Base-by-base conservation (phyloP, 768 basidiomycete species). In the Gautieria morchelliformis region DNA sequence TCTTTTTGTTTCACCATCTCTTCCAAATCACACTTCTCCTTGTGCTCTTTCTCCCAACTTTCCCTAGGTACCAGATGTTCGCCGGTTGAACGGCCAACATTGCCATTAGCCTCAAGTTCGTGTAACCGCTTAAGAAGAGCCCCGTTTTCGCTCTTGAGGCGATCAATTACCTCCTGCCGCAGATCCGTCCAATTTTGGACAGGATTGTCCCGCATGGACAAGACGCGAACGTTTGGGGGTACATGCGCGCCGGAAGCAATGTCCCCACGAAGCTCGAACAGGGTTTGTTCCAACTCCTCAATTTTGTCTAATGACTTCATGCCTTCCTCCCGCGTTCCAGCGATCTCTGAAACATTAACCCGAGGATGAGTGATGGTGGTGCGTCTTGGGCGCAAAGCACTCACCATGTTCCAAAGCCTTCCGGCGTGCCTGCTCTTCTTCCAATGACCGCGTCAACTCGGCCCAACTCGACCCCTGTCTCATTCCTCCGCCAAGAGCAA, bases 171-270 rank as follows among this genome's bases (percentile, higher is more conserved):
- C 20, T 78, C 84, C 61, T 84, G 78, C 49, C 93, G 77, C 30
- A 90, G 71, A 46, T 89, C 88, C 14, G 80, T 80, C 81, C 91
- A 90, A 61, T 84, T 75, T 62, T 84, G 78, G n/a, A 88, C 89
- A 0, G 94, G 94, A 63, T 93, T 94, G 46, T 87, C 83, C 8
- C 69, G 70, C 61, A 94, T 69, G 50, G 80, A 77, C n/a, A 91
- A 69, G 1, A 91, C 77, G 5, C 86, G 83, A 19, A 79, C 74
- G 40, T 80, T 80, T 0, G 86, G 86, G 0, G 90, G 88, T 0
- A 89, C 75, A 62, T 89, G 86, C 42, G 83, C 72, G 4, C 89
- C 91, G 0, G 78, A 81, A 0, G 83, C 89, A 27, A 90, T 83
- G 67, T 87, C 83, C 0, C 89, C 89, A 3, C 78, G 71, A 1